Evolutionary conservation across 305 asterid genomes (phyloP).

Genomic region (Fraxinus latifolia): DNA sequence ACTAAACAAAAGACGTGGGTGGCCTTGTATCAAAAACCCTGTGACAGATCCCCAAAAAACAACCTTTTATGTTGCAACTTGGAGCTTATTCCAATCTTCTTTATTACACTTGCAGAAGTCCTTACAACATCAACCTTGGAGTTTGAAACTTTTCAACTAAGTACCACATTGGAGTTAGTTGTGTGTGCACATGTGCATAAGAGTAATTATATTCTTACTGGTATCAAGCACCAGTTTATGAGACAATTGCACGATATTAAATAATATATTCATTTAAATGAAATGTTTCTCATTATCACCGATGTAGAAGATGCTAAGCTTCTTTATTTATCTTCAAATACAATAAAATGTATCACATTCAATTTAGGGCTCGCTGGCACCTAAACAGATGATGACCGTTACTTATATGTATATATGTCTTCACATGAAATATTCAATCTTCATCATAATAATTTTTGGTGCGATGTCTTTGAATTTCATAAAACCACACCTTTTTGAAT

Average conservation of each 20-base stretch:
- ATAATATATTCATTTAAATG: background rate
- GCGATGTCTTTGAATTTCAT: background rate
- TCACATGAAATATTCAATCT: background rate
- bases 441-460: background rate
- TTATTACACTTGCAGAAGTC: background rate
- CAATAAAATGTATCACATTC: background rate
- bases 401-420: background rate
- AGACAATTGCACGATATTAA: background rate
- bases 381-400: background rate
- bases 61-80: background rate
- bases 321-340: background rate
- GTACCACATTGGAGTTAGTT: background rate
- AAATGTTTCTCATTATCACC: background rate
- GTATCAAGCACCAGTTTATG: background rate
- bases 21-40: background rate
- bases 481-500: conserved; percentile 2
- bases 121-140: conserved; percentile 25
- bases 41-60: conserved; percentile 19
- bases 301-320: no score
- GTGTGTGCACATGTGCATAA: background rate
- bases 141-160: background rate
- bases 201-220: background rate
- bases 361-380: background rate
- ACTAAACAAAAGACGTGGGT: background rate
- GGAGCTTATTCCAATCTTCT: background rate